Evolutionary conservation across 225 moss, liverwort and hornwort genomes (phyloP), one percentile per base, ranked within the genome.

Genomic region (Polytrichum formosum): DNA sequence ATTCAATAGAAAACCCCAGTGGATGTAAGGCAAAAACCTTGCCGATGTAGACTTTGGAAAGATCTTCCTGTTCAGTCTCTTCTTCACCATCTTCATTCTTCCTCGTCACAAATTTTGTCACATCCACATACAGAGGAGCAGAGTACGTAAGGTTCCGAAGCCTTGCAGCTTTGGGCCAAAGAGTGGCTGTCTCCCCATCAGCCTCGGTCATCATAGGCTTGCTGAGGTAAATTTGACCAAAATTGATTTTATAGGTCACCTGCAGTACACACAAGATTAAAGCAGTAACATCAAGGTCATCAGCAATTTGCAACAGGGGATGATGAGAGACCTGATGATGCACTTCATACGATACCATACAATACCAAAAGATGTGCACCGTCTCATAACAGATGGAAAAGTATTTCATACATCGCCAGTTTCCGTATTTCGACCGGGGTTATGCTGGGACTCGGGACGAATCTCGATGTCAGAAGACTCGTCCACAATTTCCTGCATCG

Each of bases 151-250:
- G 83, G 67, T 98, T 98, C 68, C 98, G 91, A n/a, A 98, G 89
- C 55, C 98, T 81, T 0, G 98, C 98, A 74, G 98, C 98, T 76
- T 98, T 98, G 0, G 98, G 98, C 72, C 93, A 98, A 74, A 98
- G 92, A 8, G 98, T 98, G 37, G 98, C 98, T 7, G 98, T 98
- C 76, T 98, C 98, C 68, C 98, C 98, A 76, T 98, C 98, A 54
- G 98, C 93, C 72, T 98, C 98, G 5, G 98, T 98, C 94, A 98
- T 98, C 98, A 98, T 98, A 67, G 98, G 98, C 67, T 94, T 98
- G 68, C 94, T 94, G 23, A 98, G 78, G 73, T 98, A 98, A 66
- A 98, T 98, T 80, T 98, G 98, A 33, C 98, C 98, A 22, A 98
- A 98, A 66, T 98, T 98, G 77, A 98, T 98, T 82, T 98, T 98